A percentile compares a stretch with the other conserved stretches of the same genome.
These are phyloP conservation scores for Talaromyces sp. DNA, from an alignment of 2,329 filamentous ascomycete species.

Conservation along the genomic window DNA sequence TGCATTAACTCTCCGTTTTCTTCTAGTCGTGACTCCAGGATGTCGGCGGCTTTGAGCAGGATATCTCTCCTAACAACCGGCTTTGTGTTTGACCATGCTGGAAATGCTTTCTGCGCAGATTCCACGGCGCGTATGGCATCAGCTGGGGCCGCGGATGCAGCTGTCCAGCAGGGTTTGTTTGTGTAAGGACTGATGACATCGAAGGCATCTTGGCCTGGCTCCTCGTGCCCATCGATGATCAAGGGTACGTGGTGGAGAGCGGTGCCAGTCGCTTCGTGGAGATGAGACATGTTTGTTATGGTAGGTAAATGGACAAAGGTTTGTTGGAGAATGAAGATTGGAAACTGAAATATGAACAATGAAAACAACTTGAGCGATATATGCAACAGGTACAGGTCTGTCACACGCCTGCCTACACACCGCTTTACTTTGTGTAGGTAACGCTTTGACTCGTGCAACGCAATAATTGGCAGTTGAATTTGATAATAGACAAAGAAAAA, in stretches of 20 bases:
- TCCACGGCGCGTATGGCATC: slow-evolving; percentile 43
- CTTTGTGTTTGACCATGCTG: slow-evolving; percentile 60
- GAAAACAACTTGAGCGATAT: no score
- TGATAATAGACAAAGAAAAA: no score
- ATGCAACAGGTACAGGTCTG: no score
- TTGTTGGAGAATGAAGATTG: neutral
- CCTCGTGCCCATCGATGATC: slow-evolving; percentile 36
- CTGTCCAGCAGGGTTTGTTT: slow-evolving; percentile 49
- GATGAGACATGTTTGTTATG: neutral
- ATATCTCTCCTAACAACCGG: slow-evolving; percentile 61
- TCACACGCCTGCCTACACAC: no score
- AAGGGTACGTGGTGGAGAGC: slow-evolving; percentile 25
- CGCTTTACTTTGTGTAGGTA: no score
- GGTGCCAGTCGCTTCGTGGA: neutral
- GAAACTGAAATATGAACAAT: no score
- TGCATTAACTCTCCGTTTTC: slow-evolving; percentile 57
- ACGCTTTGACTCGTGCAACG: no score
- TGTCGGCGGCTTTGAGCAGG: slow-evolving; percentile 62
- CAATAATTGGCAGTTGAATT: no score
- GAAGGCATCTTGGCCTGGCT: slow-evolving; percentile 27
- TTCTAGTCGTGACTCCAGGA: slow-evolving; percentile 41
- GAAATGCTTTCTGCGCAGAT: slow-evolving; percentile 60
- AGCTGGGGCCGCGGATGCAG: slow-evolving; percentile 48
- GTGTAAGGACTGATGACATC: slow-evolving; percentile 52
- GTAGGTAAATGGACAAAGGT: neutral